Evolutionary conservation across 805 yeast species (phyloP).

Genomic region (Zygotorulaspora sp.): DNA sequence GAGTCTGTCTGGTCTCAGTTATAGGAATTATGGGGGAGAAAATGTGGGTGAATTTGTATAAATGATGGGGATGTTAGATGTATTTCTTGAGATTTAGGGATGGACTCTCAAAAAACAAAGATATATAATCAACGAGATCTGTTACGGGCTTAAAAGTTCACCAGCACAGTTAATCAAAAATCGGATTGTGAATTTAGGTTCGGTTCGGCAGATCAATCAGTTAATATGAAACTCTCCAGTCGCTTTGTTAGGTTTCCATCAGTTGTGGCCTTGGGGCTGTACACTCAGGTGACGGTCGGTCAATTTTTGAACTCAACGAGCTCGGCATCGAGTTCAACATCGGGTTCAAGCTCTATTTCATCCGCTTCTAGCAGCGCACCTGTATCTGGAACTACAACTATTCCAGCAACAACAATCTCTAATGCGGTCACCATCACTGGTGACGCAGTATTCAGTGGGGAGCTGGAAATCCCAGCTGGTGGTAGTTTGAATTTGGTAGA

Average conservation of each 20-base stretch:
- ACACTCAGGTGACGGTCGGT: not conserved
- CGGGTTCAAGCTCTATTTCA: constrained; percentile 1
- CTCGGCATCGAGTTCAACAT: constrained; percentile 6
- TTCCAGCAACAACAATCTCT: constrained; percentile 3
- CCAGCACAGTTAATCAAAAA: no score
- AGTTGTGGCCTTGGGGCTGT: not conserved
- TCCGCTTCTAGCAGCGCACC: not conserved
- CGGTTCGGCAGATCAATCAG: no score
- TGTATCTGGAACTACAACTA: not conserved
- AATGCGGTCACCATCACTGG: constrained; percentile 1
- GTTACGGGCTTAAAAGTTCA: no score
- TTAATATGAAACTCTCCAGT: not conserved
- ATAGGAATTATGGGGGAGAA: no score
- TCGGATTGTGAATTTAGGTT: no score
- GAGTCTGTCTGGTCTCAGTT: no score
- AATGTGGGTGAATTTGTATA: no score
- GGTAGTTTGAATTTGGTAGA: constrained; percentile 2
- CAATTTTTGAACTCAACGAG: not conserved
- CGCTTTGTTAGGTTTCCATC: not conserved
- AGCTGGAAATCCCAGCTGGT: constrained; percentile 4
- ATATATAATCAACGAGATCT: no score
- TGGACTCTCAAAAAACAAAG: no score
- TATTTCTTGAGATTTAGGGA: no score
- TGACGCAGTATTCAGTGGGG: constrained; percentile 1
- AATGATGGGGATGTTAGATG: no score